Conservation (phyloP, 75 land plant species). For the Gnetum montanum region DNA sequence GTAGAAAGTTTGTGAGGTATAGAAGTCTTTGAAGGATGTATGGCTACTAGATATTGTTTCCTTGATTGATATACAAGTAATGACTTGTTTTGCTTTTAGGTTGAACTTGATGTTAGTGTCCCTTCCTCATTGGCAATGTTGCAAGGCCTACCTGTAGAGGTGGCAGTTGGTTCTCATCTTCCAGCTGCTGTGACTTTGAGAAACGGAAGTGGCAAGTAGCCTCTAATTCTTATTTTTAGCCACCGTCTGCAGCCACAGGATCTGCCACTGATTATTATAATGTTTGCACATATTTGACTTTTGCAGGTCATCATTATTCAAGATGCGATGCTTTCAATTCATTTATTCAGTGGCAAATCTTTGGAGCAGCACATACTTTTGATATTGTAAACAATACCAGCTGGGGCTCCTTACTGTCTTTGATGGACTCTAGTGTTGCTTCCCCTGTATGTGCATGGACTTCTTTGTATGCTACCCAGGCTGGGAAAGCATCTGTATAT, state of each 20-base stretch:
- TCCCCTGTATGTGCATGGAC: conserved; percentile 80
- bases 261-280: background rate
- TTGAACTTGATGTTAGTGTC: conserved; percentile 53
- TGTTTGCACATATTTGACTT: background rate
- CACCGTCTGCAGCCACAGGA: too few relatives aligned
- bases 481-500: conserved; percentile 59
- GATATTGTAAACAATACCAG: conserved; percentile 22
- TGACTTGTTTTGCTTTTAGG: conserved; percentile 20
- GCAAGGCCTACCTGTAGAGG: conserved; percentile 69
- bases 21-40: too few relatives aligned
- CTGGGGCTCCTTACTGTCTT: background rate
- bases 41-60: too few relatives aligned
- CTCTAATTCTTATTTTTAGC: background rate
- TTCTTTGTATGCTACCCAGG: conserved; percentile 31
- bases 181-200: conserved; percentile 72
- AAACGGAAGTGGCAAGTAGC: conserved; percentile 42
- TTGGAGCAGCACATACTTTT: conserved; percentile 46
- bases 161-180: conserved; percentile 57
- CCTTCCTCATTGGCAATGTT: conserved; percentile 67
- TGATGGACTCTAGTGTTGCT: conserved; percentile 4
- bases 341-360: conserved; percentile 48
- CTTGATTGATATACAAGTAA: background rate
- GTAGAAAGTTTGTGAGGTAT: too few relatives aligned
- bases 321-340: conserved; percentile 72
- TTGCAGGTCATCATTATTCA: conserved; percentile 54